Evolutionary conservation across 805 yeast species (phyloP).

Genomic region (Monosporozyma solicola): DNA sequence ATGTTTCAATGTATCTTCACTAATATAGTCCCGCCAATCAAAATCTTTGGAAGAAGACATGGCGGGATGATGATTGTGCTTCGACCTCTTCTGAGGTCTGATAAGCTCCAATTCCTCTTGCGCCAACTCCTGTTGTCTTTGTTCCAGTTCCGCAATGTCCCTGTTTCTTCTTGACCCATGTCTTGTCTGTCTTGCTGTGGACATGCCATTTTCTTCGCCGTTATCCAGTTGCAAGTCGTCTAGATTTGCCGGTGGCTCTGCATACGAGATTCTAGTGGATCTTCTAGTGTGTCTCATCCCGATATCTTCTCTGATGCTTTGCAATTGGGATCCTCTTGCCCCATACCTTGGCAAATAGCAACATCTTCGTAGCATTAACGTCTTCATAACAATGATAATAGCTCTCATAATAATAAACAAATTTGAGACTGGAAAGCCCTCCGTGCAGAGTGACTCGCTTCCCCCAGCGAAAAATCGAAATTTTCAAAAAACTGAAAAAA

Average conservation of each 20-base stretch:
- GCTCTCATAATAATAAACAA: too few relatives aligned
- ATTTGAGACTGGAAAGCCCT: too few relatives aligned
- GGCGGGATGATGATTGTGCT: neutral
- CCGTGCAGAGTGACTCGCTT: too few relatives aligned
- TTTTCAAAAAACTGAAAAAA: too few relatives aligned
- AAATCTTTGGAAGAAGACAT: slow-evolving; percentile 2
- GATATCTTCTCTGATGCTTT: too few relatives aligned
- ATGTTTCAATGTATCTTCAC: slow-evolving; percentile 17
- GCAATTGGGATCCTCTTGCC: too few relatives aligned
- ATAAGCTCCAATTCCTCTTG: neutral
- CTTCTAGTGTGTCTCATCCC: slow-evolving; percentile 5
- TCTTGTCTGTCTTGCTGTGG: neutral
- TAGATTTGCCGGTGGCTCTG: neutral
- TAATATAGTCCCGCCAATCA: slow-evolving; percentile 18
- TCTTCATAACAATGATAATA: too few relatives aligned
- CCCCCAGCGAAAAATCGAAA: too few relatives aligned
- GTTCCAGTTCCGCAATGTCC: neutral
- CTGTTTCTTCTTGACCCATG: neutral
- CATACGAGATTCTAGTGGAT: slow-evolving; percentile 3
- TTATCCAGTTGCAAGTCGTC: neutral
- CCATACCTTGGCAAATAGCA: too few relatives aligned
- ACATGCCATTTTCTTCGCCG: neutral
- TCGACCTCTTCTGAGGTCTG: neutral
- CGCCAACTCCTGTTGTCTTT: neutral
- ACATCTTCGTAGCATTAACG: too few relatives aligned